These are phyloP conservation scores for Crithidia fasciculata DNA, from an alignment of 208 protist genomes.

Conservation along the genomic window DNA sequence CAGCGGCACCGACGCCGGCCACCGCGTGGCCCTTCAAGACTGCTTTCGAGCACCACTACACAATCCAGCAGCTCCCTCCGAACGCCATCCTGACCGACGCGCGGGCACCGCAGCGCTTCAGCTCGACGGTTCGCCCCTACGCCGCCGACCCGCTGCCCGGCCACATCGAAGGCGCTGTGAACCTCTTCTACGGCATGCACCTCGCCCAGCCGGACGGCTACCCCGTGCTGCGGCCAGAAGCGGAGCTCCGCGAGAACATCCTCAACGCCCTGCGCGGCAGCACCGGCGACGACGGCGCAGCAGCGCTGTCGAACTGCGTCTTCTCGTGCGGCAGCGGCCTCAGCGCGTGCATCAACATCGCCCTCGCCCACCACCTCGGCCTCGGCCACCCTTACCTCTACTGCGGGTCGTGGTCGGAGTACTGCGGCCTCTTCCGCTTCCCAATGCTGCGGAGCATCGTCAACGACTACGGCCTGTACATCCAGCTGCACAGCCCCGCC, in stretches of 20 bases:
- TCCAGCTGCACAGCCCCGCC: slow-evolving; percentile 45
- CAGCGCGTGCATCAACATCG: slow-evolving; percentile 80
- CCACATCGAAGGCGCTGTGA: slow-evolving; percentile 75
- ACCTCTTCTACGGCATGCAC: slow-evolving; percentile 55
- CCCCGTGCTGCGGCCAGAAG: slow-evolving; percentile 44
- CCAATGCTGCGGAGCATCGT: slow-evolving; percentile 54
- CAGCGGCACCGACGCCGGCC: slow-evolving; percentile 13
- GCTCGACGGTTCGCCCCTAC: slow-evolving; percentile 70
- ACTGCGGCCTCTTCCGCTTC: slow-evolving; percentile 49
- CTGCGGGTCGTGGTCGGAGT: slow-evolving; percentile 87
- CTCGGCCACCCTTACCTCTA: slow-evolving; percentile 77
- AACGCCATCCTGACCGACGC: slow-evolving; percentile 74
- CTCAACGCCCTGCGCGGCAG: slow-evolving; percentile 35
- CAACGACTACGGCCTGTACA: slow-evolving; percentile 54
- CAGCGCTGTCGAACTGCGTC: slow-evolving; percentile 60
- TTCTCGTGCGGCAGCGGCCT: slow-evolving; percentile 87
- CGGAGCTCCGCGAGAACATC: slow-evolving; percentile 56
- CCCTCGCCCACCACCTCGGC: slow-evolving; percentile 60
- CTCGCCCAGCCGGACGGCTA: slow-evolving; percentile 19
- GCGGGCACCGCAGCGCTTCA: slow-evolving; percentile 54
- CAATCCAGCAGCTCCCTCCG: slow-evolving; percentile 45
- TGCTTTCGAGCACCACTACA: slow-evolving; percentile 40
- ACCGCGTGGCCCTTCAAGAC: slow-evolving; percentile 54
- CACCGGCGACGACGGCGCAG: neutral
- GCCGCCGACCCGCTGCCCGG: slow-evolving; percentile 60